Base-by-base conservation (phyloP, 768 basidiomycete genomes). In the Astraeus odoratus region DNA sequence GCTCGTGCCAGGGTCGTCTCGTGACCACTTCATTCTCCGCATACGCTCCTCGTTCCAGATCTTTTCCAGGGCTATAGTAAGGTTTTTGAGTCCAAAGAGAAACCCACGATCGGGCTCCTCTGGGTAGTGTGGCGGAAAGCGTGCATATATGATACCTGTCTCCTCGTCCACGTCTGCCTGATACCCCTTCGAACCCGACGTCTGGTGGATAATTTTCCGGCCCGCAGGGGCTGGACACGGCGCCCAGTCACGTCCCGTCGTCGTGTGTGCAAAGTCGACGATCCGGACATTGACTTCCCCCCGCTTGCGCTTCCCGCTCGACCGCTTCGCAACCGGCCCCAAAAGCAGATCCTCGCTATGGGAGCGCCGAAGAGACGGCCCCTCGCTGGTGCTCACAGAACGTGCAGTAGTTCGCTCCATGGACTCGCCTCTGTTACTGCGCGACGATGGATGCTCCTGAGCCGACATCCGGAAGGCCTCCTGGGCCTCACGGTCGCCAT, bases 181-280 rank as follows among this genome's bases (percentile, higher is more conserved):
- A 67, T 92, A 95, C 6, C 86, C 90, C 59, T 83, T 83, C 8
- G 72, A 73, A 52, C 76, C 78, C 46, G 71, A 71, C 37, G 73
- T 68, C 52, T 80, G 76, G 48, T 69, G 62, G 12, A 71, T 59
- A 24, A 62, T 55, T 33, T 55, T 48, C 27, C 64, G 66, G 47
- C 69, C 71, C 27, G 68, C 61, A 18, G 71, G 63, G 3, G 74
- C 66, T 2, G 82, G 77, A 58, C 76, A 75, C 9, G 83, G 75
- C 34, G 87, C 65, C 78, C 90, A 98, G 64, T 99, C 96, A 19
- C 75, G 75, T 10, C 96, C 96, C 1, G 94, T 97, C 8, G 93
- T 97, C 42, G 96, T 97, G 60, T 97, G 95, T 10, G 95, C 96
- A 67, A 99, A 99, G 66, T 99, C 96, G 44, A 99, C 96, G 42